Conservation (phyloP, 768 basidiomycete genomes). For the Boletellus emodensis region DNA sequence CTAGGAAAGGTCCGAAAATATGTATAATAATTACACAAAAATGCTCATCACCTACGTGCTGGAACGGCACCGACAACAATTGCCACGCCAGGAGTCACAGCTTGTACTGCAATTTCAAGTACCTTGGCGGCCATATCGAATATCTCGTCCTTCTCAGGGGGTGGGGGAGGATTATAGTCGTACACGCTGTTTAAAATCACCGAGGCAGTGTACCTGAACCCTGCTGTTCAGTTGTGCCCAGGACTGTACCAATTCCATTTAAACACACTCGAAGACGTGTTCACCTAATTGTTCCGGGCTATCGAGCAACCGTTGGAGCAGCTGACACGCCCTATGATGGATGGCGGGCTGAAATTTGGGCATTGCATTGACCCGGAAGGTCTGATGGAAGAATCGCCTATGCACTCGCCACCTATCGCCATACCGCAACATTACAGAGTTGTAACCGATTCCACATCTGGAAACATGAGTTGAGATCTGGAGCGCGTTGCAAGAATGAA, state of each 20-base stretch:
- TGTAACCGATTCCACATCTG: slow-evolving; percentile 3
- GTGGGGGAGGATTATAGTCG: neutral
- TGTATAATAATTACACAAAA: neutral
- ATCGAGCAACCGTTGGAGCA: slow-evolving; percentile 1
- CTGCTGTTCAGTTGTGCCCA: neutral
- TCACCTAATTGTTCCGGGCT: neutral
- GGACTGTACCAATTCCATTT: neutral
- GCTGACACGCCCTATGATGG: slow-evolving; percentile 1
- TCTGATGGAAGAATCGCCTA: slow-evolving; percentile 13
- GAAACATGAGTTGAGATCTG: neutral
- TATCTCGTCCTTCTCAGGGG: slow-evolving; percentile 5
- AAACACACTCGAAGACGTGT: slow-evolving; percentile 9
- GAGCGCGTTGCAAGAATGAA: neutral
- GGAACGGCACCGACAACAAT: neutral
- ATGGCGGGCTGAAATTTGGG: neutral
- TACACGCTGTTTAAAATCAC: slow-evolving; percentile 5
- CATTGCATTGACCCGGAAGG: neutral
- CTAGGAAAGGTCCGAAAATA: neutral
- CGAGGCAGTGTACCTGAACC: neutral
- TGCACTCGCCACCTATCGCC: slow-evolving; percentile 14
- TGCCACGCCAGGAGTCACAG: neutral
- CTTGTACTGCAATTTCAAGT: neutral
- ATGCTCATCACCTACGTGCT: neutral
- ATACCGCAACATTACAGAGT: neutral
- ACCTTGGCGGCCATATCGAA: neutral